Conservation (phyloP, 2,329 filamentous ascomycete genomes). For the Fusarium globosum region DNA sequence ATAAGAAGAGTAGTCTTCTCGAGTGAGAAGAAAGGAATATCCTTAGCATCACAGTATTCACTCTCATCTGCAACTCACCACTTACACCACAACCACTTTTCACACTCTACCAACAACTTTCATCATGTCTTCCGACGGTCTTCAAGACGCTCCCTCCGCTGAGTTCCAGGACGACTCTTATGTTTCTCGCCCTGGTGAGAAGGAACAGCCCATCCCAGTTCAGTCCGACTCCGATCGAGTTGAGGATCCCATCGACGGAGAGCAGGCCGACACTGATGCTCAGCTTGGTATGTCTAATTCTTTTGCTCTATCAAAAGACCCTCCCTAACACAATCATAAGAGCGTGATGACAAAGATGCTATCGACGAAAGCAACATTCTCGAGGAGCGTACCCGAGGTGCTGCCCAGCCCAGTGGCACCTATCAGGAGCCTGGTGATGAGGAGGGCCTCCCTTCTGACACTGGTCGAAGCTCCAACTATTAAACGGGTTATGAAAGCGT, state of each 20-base stretch:
- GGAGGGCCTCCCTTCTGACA: conserved; percentile 34
- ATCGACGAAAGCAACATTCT: conserved; percentile 37
- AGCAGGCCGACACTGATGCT: conserved; percentile 28
- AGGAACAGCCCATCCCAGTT: conserved; percentile 35
- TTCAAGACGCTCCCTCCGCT: conserved; percentile 20
- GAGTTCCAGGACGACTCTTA: conserved; percentile 33
- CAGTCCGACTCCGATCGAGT: conserved; percentile 33
- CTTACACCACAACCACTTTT: background rate
- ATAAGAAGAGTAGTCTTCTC: conserved; percentile 18
- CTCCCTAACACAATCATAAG: conserved; percentile 12
- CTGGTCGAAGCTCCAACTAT: conserved; percentile 31
- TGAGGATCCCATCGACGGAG: conserved; percentile 28
- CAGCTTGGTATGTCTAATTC: conserved; percentile 27
- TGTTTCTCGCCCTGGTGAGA: conserved; percentile 32
- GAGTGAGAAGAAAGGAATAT: fast-evolving
- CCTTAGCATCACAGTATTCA: background rate
- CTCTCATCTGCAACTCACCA: background rate
- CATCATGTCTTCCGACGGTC: conserved; percentile 32
- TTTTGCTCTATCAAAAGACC: fast-evolving
- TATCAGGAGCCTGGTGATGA: conserved; percentile 37
- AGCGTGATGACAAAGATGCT: conserved; percentile 32
- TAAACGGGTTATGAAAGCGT: background rate
- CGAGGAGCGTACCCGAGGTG: conserved; percentile 32
- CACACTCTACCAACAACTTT: background rate
- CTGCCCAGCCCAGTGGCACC: conserved; percentile 26